Evolutionary conservation across 768 basidiomycete species (phyloP).

Genomic region (Tylopilus balloui): DNA sequence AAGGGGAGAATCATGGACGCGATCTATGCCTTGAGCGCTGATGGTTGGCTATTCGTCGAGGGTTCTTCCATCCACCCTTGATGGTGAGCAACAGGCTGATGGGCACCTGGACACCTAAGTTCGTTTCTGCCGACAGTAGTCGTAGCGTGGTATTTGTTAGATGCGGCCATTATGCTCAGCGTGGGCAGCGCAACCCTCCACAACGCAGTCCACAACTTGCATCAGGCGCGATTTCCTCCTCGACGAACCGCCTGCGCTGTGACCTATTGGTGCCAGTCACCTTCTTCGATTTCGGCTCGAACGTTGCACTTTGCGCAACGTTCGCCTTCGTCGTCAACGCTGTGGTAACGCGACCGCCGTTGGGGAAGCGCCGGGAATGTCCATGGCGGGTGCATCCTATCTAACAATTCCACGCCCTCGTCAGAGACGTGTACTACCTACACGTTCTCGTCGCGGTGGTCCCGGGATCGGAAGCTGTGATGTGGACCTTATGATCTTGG

Average conservation of each 20-base stretch:
- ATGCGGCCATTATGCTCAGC: no score
- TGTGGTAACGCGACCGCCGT: slow-evolving; percentile 7
- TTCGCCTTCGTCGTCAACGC: slow-evolving; percentile 4
- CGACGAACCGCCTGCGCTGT: slow-evolving; percentile 2
- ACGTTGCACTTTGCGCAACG: background rate
- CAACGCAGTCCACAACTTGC: slow-evolving; percentile 10
- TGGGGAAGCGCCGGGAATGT: slow-evolving; percentile 10
- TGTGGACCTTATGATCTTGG: slow-evolving; percentile 78
- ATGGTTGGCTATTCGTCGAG: slow-evolving; percentile 44
- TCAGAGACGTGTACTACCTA: slow-evolving; percentile 77
- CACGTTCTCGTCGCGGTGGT: slow-evolving; percentile 75
- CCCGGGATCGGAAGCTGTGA: slow-evolving; percentile 78
- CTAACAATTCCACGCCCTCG: slow-evolving; percentile 38
- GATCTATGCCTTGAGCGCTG: slow-evolving; percentile 38
- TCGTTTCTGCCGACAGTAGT: no score
- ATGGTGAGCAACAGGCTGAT: background rate
- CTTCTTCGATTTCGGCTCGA: slow-evolving; percentile 3
- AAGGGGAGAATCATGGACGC: slow-evolving; percentile 40
- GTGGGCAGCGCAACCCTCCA: background rate
- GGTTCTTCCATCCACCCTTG: slow-evolving; percentile 7
- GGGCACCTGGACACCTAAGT: background rate
- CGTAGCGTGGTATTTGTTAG: no score
- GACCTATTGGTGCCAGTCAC: background rate
- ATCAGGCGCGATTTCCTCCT: slow-evolving; percentile 5
- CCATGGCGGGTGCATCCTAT: slow-evolving; percentile 36